Base-by-base conservation (phyloP, 164 flowering plant species). In the Vitis rupestris region DNA sequence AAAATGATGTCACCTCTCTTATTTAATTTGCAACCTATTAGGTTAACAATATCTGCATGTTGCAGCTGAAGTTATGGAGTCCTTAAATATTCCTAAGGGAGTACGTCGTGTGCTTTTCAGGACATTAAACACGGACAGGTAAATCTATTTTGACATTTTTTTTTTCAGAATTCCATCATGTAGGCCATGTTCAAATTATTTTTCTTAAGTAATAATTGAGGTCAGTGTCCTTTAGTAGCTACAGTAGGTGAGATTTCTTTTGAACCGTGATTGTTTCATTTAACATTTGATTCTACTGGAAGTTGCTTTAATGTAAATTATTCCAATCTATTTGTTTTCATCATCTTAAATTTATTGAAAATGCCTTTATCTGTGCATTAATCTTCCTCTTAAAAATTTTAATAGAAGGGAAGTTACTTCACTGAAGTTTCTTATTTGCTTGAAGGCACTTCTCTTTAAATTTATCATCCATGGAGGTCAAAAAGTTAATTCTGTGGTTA, bases 91-190 rank as follows among this genome's bases (percentile, higher is more conserved):
- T 63, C 96, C 96, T 8, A 86, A 67, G 68, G 96, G 96, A 56
- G 87, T 88, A 4, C 74, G 84, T 0, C 91, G 96, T 54, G 94
- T 89, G 65, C 87, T 92, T 69, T 92, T 92, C 81, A 84, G 94
- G 74, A 90, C 96, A 47, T 76, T 88, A 62, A 92, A 92, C 77
- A 88, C 94, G 51, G 93, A 92, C 72, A 87, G 90, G 97, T 92
- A 82, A 64, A 31, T 44, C 16, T 27, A 50, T 17, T 8, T 56
- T 52, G 30, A 14, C 16, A 48, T 49, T 3, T 23, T 23, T 23
- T 4, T 16, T 63, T 19, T 13, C 9, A 57, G 9, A 19, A 19
- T 16, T 7, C 3, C 65, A 8, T 9, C 53, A 37, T 63, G 8
- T 63, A n/a, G 15, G 16, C 17, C 53, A 63, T 63, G 27, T n/a